phyloP scores from a whole-genome alignment of 2,329 filamentous ascomycete genomes.

The Penicillium sp. region DNA sequence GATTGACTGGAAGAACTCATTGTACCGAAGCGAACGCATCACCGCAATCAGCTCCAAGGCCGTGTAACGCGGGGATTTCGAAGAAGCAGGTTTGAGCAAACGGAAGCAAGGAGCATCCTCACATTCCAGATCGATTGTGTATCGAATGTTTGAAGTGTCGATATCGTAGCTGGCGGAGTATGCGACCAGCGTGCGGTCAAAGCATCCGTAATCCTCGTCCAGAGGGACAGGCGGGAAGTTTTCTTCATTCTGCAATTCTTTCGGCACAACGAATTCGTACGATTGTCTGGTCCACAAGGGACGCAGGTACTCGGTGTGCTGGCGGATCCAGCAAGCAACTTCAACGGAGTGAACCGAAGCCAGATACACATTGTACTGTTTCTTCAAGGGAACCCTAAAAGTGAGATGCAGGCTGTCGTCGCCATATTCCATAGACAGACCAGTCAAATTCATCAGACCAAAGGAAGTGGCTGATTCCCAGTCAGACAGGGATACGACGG shows the following conservation, averaged over 20 bases:
- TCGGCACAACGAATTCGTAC: slow-evolving; percentile 63
- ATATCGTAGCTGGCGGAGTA: slow-evolving; percentile 70
- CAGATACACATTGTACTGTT: slow-evolving; percentile 58
- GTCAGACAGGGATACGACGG: slow-evolving; percentile 55
- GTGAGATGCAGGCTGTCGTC: slow-evolving; percentile 69
- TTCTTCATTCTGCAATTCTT: slow-evolving; percentile 54
- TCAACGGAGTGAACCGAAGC: slow-evolving; percentile 66
- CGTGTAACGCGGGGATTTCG: slow-evolving; percentile 56
- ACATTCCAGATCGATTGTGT: slow-evolving; percentile 60
- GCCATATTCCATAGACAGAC: slow-evolving; percentile 59
- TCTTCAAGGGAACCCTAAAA: slow-evolving; percentile 61
- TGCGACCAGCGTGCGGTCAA: slow-evolving; percentile 68
- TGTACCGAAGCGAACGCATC: slow-evolving; percentile 69
- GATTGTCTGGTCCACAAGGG: slow-evolving; percentile 67
- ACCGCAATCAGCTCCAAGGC: slow-evolving; percentile 67
- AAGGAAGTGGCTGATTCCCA: slow-evolving; percentile 56
- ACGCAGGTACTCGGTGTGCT: slow-evolving; percentile 63
- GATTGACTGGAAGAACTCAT: slow-evolving; percentile 67
- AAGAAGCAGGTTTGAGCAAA: slow-evolving; percentile 57
- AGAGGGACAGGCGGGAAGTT: slow-evolving; percentile 49
- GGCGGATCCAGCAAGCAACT: slow-evolving; percentile 63
- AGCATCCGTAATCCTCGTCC: slow-evolving; percentile 61
- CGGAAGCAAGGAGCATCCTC: slow-evolving; percentile 70
- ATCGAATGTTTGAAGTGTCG: slow-evolving; percentile 67
- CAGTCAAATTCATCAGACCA: slow-evolving; percentile 64